Evolutionary conservation across 1,284 basidiomycete genomes (phyloP).

Genomic region (Trichosporon inkin): DNA sequence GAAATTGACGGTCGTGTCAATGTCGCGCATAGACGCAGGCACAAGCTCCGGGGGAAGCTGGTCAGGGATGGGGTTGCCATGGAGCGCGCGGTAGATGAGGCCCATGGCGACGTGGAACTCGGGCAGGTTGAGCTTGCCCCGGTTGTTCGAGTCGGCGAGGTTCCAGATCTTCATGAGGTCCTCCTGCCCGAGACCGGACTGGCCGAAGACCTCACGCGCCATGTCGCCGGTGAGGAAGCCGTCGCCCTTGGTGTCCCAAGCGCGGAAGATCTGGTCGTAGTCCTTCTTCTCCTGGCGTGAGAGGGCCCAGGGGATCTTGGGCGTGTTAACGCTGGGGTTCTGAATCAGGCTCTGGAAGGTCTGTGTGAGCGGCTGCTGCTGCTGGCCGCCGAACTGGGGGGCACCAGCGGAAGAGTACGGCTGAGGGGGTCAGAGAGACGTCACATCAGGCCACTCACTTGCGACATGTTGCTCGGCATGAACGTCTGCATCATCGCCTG

Average conservation of each 20-base stretch:
- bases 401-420: constrained; percentile 40
- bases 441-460: constrained; percentile 31
- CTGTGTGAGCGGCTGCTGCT: constrained; percentile 56
- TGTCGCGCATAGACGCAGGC: constrained; percentile 86
- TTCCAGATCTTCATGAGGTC: constrained; percentile 94
- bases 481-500: constrained; percentile 81
- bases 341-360: constrained; percentile 54
- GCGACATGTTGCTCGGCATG: constrained; percentile 58
- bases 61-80: constrained; percentile 87
- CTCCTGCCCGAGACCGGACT: constrained; percentile 82
- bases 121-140: constrained; percentile 87
- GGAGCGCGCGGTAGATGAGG: constrained; percentile 88
- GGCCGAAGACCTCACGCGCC: constrained; percentile 90
- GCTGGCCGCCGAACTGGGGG: constrained; percentile 59
- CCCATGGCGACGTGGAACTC: constrained; percentile 99
- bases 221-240: constrained; percentile 79
- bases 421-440: constrained; percentile 18
- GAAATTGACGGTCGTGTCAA: constrained; percentile 86
- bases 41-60: constrained; percentile 82
- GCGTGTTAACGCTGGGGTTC: constrained; percentile 64
- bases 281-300: constrained; percentile 90
- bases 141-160: constrained; percentile 81
- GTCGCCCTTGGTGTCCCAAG: constrained; percentile 80
- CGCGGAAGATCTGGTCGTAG: constrained; percentile 94
- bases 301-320: constrained; percentile 82